Conservation (phyloP, 2,329 filamentous ascomycete species). For the Aspergillus calidoustus region DNA sequence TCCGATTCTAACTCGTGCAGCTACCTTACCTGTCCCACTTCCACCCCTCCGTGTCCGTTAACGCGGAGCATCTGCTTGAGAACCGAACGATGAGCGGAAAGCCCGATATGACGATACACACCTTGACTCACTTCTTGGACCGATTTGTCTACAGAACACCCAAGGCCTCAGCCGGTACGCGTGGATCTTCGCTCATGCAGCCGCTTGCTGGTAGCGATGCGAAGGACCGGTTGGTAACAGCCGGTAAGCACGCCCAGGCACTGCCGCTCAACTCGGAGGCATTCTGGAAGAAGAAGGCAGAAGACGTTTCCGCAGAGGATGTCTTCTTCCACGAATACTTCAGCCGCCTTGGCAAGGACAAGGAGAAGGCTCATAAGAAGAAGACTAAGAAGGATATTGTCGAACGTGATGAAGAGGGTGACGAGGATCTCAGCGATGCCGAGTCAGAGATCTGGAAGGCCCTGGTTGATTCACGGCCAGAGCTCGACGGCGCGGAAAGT, state of each 20-base stretch:
- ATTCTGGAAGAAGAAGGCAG: conserved; percentile 90
- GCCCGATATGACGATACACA: conserved; percentile 87
- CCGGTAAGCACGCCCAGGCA: conserved; percentile 62
- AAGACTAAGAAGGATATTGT: conserved; percentile 61
- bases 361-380: conserved; percentile 49
- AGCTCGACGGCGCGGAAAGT: conserved; percentile 65
- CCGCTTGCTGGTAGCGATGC: conserved; percentile 72
- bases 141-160: conserved; percentile 98
- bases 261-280: conserved; percentile 80
- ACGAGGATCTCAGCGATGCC: conserved; percentile 57
- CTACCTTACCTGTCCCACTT: conserved; percentile 78
- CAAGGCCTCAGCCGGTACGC: conserved; percentile 67
- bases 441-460: conserved; percentile 93
- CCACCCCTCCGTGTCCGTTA: conserved; percentile 89
- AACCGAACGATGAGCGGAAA: conserved; percentile 77
- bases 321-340: conserved; percentile 99
- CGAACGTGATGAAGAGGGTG: conserved; percentile 47
- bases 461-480: conserved; percentile 78
- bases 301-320: conserved; percentile 87
- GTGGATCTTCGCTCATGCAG: conserved; percentile 95
- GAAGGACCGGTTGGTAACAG: conserved; percentile 64
- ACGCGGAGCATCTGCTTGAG: conserved; percentile 72
- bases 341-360: conserved; percentile 69
- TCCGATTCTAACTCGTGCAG: conserved; percentile 27
- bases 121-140: conserved; percentile 92